Evolutionary conservation across 176 grass and related monocot species (phyloP).

Genomic region (Cenchrus fungigraminus): DNA sequence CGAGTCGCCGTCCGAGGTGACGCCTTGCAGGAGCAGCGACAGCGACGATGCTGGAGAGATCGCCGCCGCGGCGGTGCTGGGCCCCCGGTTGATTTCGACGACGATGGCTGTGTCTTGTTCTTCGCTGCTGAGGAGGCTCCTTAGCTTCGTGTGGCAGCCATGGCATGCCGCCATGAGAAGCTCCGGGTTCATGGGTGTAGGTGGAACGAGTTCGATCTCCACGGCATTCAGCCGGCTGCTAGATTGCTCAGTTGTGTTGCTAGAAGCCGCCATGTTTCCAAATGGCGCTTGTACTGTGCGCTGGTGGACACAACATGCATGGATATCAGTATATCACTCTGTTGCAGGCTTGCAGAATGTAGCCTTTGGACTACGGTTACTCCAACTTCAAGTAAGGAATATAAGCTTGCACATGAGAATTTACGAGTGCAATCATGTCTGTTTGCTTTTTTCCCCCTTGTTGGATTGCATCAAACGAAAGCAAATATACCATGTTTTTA

Average conservation of each 20-base stretch:
- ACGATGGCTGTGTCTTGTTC: neutral
- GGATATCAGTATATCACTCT: neutral
- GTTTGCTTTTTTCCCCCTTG: neutral
- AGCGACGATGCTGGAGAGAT: too few species aligned
- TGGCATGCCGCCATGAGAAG: constrained; percentile 17
- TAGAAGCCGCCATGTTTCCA: neutral
- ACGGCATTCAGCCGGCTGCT: neutral
- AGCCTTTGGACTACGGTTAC: neutral
- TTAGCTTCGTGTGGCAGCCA: neutral
- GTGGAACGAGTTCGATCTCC: neutral
- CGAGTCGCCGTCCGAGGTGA: constrained; percentile 12
- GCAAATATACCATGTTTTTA: too few species aligned
- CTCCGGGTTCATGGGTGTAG: constrained; percentile 19
- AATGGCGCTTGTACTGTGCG: too few species aligned
- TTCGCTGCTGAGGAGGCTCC: neutral
- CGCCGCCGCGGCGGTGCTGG: too few species aligned
- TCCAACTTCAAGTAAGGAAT: neutral
- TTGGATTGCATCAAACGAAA: neutral
- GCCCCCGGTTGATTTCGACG: neutral
- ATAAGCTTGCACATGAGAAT: too few species aligned
- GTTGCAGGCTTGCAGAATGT: neutral
- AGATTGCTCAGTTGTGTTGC: neutral
- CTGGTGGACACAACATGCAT: neutral
- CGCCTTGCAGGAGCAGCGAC: constrained; percentile 18
- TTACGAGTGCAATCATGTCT: neutral